phyloP scores from a whole-genome alignment of 257 asterid genomes.

The Schizonepeta tenuifolia region DNA sequence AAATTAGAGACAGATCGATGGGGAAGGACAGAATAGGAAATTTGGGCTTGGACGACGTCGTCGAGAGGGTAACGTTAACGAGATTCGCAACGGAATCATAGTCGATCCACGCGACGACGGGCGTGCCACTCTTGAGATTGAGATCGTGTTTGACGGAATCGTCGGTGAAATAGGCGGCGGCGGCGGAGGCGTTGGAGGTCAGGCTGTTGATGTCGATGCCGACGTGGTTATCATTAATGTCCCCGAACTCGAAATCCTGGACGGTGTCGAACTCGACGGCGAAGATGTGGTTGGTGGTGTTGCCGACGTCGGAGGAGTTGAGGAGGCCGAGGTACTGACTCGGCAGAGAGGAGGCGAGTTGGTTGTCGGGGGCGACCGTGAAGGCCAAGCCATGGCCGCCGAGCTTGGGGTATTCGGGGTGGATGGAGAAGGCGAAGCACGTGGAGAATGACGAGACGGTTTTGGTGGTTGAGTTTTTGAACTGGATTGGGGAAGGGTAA shows the following conservation, averaged over 20 bases:
- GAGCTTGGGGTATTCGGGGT: constrained; percentile 65
- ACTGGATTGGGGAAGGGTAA: constrained; percentile 48
- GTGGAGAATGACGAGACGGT: constrained; percentile 64
- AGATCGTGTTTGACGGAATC: constrained; percentile 39
- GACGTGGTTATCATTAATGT: constrained; percentile 63
- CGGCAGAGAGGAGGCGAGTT: constrained; percentile 48
- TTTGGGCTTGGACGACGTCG: constrained; percentile 45
- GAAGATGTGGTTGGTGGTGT: constrained; percentile 58
- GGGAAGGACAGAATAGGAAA: constrained; percentile 48
- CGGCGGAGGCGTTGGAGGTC: constrained; percentile 49
- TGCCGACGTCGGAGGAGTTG: constrained; percentile 49
- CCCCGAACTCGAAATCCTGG: constrained; percentile 63
- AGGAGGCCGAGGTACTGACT: constrained; percentile 74
- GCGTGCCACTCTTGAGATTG: constrained; percentile 54
- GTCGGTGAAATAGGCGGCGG: constrained; percentile 49
- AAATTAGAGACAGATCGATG: constrained; percentile 53
- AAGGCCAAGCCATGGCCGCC: constrained; percentile 89
- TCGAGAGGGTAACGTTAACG: constrained; percentile 58
- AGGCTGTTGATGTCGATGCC: constrained; percentile 60
- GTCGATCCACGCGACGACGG: constrained; percentile 65
- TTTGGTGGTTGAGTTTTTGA: constrained; percentile 54
- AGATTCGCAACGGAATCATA: constrained; percentile 47
- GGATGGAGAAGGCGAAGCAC: constrained; percentile 55
- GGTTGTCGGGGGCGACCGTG: constrained; percentile 42
- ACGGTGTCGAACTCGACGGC: constrained; percentile 83